These are phyloP conservation scores for Nemania bipapillata DNA, from an alignment of 2,329 filamentous ascomycete species.

Conservation along the genomic window DNA sequence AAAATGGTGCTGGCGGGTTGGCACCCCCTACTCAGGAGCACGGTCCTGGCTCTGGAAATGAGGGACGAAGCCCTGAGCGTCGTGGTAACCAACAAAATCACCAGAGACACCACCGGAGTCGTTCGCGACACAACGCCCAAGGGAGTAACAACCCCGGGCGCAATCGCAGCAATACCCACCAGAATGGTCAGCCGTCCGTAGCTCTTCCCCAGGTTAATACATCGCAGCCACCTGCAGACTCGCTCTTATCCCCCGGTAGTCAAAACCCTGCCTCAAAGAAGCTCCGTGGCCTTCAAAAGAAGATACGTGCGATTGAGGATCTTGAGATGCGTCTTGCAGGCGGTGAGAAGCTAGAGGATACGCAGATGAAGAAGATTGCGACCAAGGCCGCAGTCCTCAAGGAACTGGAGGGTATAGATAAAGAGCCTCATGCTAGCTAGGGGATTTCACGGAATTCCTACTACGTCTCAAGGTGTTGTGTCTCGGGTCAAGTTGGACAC, in stretches of 20 bases:
- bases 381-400: slow-evolving; percentile 86
- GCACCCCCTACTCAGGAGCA: slow-evolving; percentile 59
- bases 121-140: slow-evolving; percentile 63
- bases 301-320: slow-evolving; percentile 96
- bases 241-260: slow-evolving; percentile 56
- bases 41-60: slow-evolving; percentile 59
- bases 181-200: slow-evolving; percentile 50
- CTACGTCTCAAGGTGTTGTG: neutral
- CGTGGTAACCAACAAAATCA: slow-evolving; percentile 67
- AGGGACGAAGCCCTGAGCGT: slow-evolving; percentile 74
- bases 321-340: slow-evolving; percentile 94
- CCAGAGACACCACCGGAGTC: slow-evolving; percentile 61
- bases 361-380: slow-evolving; percentile 96
- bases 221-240: slow-evolving; percentile 60
- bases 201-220: slow-evolving; percentile 48
- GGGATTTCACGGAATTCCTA: neutral
- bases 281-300: slow-evolving; percentile 91
- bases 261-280: slow-evolving; percentile 90
- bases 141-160: slow-evolving; percentile 59
- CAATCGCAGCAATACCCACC: slow-evolving; percentile 63
- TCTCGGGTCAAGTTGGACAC: slow-evolving; percentile 30
- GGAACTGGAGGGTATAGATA: slow-evolving; percentile 75
- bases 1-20: slow-evolving; percentile 58
- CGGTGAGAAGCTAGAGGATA: slow-evolving; percentile 97
- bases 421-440: slow-evolving; percentile 45